Percentiles rank a stretch among this genome's conserved stretches.
Conservation (phyloP, 345 rosid genomes). For the Pelargonium nanum region DNA sequence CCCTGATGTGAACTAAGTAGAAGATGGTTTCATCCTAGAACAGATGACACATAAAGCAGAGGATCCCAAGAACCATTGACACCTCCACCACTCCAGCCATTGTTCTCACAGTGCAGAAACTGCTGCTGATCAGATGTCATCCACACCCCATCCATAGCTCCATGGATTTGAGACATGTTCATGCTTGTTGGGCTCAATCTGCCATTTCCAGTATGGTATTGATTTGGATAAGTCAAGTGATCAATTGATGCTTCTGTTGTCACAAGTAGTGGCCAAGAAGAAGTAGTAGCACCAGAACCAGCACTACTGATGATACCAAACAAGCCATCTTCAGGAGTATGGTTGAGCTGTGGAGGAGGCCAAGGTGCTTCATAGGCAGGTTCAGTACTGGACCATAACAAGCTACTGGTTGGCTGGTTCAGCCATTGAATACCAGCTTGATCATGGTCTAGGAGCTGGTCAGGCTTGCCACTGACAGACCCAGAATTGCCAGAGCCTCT, state of each 20-base stretch:
- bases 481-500: not conserved
- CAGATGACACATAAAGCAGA: conserved; percentile 26
- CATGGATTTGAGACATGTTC: conserved; percentile 22
- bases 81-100: conserved; percentile 12
- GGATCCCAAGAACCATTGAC: conserved; percentile 32
- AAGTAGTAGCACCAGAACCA: conserved; percentile 6
- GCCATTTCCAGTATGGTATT: conserved; percentile 4
- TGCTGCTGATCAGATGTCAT: conserved; percentile 20
- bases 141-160: conserved; percentile 19
- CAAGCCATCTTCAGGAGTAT: conserved; percentile 9
- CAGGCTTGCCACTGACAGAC: not conserved
- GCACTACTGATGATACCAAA: not conserved
- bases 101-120: conserved; percentile 19
- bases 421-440: conserved; percentile 17
- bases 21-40: conserved; percentile 19
- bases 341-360: conserved; percentile 22
- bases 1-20: not conserved
- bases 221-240: conserved; percentile 14
- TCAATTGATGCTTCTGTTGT: too few species aligned
- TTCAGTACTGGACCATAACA: conserved; percentile 23
- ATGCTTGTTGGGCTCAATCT: conserved; percentile 1
- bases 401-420: conserved; percentile 9
- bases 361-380: conserved; percentile 17
- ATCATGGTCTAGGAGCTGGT: conserved; percentile 2
- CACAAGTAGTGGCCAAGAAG: conserved; percentile 22